Evolutionary conservation across 805 yeast genomes (phyloP).

Genomic region (Schwanniomyces occidentalis): DNA sequence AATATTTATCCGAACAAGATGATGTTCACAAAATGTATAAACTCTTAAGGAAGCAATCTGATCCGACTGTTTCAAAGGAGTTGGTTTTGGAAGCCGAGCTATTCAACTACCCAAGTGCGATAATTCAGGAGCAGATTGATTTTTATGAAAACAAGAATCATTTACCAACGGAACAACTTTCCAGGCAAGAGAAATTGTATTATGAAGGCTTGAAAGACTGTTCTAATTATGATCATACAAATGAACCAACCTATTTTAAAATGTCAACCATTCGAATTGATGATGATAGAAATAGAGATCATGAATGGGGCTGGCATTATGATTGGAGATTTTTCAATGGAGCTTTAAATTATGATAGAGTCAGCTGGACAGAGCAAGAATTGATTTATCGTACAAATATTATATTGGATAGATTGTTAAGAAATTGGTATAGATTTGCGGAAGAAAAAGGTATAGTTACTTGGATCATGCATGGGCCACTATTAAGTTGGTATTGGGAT

Average conservation of each 20-base stretch:
- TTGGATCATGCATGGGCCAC: slow-evolving; percentile 31
- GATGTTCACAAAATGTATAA: slow-evolving; percentile 21
- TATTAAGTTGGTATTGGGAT: slow-evolving; percentile 33
- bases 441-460: slow-evolving; percentile 21
- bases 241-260: slow-evolving; percentile 39
- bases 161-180: slow-evolving; percentile 7
- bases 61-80: slow-evolving; percentile 13
- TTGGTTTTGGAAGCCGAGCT: slow-evolving; percentile 16
- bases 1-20: slow-evolving; percentile 12
- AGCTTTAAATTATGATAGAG: slow-evolving; percentile 44
- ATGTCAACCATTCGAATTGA: slow-evolving; percentile 27
- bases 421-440: slow-evolving; percentile 28
- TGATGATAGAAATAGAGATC: slow-evolving; percentile 33
- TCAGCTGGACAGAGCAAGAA: slow-evolving; percentile 29
- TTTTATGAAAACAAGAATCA: slow-evolving; percentile 15
- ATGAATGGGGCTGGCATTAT: slow-evolving; percentile 53
- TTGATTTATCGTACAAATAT: slow-evolving; percentile 17
- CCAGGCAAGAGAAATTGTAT: slow-evolving; percentile 22
- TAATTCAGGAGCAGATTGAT: slow-evolving; percentile 16
- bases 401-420: slow-evolving; percentile 21
- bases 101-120: slow-evolving; percentile 19
- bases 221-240: slow-evolving; percentile 13
- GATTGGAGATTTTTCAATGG: slow-evolving; percentile 64
- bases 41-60: slow-evolving; percentile 11
- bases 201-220: slow-evolving; percentile 21